Evolutionary conservation across 192 early-diverging fungal genomes (phyloP), one percentile per base, ranked within the genome.

Genomic region (Umbelopsis sp.): DNA sequence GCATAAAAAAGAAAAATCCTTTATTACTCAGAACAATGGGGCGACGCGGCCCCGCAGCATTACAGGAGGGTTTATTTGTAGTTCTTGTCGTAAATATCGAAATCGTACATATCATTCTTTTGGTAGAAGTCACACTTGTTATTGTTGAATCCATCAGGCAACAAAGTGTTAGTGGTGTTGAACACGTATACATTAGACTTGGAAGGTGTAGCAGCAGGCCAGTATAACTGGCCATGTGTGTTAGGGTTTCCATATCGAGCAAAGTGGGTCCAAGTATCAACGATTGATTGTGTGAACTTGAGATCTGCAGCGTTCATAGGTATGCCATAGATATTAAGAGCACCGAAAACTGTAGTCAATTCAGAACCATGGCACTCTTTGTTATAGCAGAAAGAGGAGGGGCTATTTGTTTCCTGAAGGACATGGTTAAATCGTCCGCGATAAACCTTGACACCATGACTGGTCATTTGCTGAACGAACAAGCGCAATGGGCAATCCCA

Each of bases 221-320:
- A 25, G 26, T 21, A 26, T 16, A 53, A 53, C 12, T 41, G 38
- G 38, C 12, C 12, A 41, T 65, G 41, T 0, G 78, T 74, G 59
- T 75, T 80, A 0, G 78, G 78, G 24, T 80, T 73, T 4, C 71
- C 74, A 20, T 75, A 70, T 51, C 73, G 76, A 7, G 75, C 75
- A 66, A 81, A 81, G 3, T 59, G 66, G 2, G 75, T 71, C 52
- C 69, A 77, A 10, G 71, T 68, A 44, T 77, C 75, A 8, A 76
- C 66, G 6, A 76, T 38, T 32, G 71, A 67, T 8, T 74, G 68
- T 9, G 79, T 66, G 20, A 77, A 76, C 10, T 71, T 59, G 20
- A 76, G 68, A 53, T 77, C 79, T 24, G 69, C 62, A 0, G 75
- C 67, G 2, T 68, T 74, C 0, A 17, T 7, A 22, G 65, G 21